A percentile compares a stretch with the other conserved stretches of the same genome.
Evolutionary conservation across 306 rosid genomes (phyloP).

Genomic region (Astragalus membranaceus): DNA sequence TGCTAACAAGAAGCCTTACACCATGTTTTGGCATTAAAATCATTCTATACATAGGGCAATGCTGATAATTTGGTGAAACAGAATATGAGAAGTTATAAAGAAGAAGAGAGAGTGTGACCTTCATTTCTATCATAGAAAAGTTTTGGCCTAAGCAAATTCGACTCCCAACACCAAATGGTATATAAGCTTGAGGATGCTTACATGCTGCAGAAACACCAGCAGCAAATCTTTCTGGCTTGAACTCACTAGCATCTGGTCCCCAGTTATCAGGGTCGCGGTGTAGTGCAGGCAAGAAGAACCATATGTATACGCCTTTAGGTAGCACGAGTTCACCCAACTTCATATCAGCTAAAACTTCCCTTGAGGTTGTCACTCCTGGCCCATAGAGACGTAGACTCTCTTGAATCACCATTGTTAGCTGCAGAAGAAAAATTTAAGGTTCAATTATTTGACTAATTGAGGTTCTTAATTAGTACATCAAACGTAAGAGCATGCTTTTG

Average conservation of each 20-base stretch:
- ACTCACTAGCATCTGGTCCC: constrained; percentile 26
- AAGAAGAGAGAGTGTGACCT: constrained; percentile 15
- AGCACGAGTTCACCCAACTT: constrained; percentile 22
- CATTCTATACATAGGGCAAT: constrained; percentile 14
- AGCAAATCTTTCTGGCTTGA: constrained; percentile 31
- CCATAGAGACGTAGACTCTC: constrained; percentile 33
- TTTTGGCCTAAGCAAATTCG: constrained; percentile 31
- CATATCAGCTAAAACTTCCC: constrained; percentile 23
- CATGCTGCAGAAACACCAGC: constrained; percentile 27
- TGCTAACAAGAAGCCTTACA: constrained; percentile 17
- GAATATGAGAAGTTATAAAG: constrained; percentile 21
- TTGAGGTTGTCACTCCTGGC: constrained; percentile 5
- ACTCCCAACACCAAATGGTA: constrained; percentile 34
- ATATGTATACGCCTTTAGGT: constrained; percentile 28
- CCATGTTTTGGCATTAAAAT: constrained; percentile 31
- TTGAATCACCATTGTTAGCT: constrained; percentile 40
- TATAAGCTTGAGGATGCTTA: constrained; percentile 31
- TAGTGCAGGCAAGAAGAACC: constrained; percentile 9
- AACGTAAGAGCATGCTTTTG: not conserved
- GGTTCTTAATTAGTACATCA: not conserved
- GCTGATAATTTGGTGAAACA: constrained; percentile 27
- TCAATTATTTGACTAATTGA: not conserved
- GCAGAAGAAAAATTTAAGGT: not conserved
- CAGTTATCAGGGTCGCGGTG: constrained; percentile 31
- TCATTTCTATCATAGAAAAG: constrained; percentile 15